These are phyloP conservation scores for Coemansia sp. DNA, from an alignment of 192 early-diverging fungal genomes.

Conservation along the genomic window DNA sequence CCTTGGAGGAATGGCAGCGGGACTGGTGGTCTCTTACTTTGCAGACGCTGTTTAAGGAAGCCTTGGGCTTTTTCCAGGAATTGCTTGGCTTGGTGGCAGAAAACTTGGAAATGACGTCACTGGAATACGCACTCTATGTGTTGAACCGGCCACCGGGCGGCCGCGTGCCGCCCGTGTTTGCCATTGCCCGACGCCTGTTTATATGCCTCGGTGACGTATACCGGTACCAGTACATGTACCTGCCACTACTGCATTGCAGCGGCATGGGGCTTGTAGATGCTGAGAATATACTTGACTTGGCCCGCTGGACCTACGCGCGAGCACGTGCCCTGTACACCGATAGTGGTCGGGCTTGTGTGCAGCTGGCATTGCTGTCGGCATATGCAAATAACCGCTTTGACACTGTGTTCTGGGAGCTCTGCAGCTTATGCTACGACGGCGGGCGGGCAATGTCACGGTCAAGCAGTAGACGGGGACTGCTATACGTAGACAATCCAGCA, in stretches of 20 bases:
- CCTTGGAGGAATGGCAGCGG: slow-evolving; percentile 29
- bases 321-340: slow-evolving; percentile 33
- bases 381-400: slow-evolving; percentile 26
- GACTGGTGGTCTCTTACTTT: slow-evolving; percentile 43
- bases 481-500: no score
- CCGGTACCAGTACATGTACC: slow-evolving; percentile 44
- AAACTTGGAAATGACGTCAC: slow-evolving; percentile 10
- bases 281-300: slow-evolving; percentile 9
- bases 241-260: slow-evolving; percentile 29
- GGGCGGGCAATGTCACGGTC: neutral
- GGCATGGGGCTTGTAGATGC: slow-evolving; percentile 17
- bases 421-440: slow-evolving; percentile 29
- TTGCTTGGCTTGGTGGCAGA: slow-evolving; percentile 13
- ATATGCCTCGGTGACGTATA: slow-evolving; percentile 42
- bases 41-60: slow-evolving; percentile 38
- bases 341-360: slow-evolving; percentile 29
- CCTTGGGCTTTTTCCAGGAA: slow-evolving; percentile 36
- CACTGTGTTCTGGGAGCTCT: slow-evolving; percentile 42
- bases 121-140: slow-evolving; percentile 9
- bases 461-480: no score
- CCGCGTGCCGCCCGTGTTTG: slow-evolving; percentile 8
- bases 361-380: slow-evolving; percentile 30
- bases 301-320: slow-evolving; percentile 29
- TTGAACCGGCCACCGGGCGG: neutral
- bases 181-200: slow-evolving; percentile 30